Base-by-base conservation (phyloP, 129 eudicot species). In the Ambrosia trifida region DNA sequence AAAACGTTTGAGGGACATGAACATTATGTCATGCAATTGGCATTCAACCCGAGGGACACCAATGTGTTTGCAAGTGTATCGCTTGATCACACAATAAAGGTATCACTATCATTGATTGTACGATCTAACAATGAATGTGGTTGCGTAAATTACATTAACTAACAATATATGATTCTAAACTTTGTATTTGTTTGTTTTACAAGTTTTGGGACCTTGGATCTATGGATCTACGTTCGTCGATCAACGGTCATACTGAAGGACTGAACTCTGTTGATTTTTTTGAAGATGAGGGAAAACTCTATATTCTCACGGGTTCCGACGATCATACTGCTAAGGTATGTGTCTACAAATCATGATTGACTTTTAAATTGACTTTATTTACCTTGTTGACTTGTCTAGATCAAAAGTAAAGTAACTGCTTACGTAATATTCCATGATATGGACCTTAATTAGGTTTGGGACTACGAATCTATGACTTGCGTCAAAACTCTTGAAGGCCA, bases 121-220 rank as follows among this genome's bases (percentile, higher is more conserved):
- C 36, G 11, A 36, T 32, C 4, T 14, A 59, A 59, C 41, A 31
- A 59, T 32, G 11, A 2, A 7, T 32, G 19, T 11, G 13, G 5
- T 31, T 59, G 19, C 2, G 10, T 31, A 31, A 31, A 31, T 31
- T 59, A 59, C 2, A 28, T 30, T 3, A 0, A 2, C 5, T 18
- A 8, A 40, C 4, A 10, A 30, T 44, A 19, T 13, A 11, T 38
- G 52, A 10, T 7, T 43, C 33, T 74, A 44, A 65, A 35, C n/a
- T n/a, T 36, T 16, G 28, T 53, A 41, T 66, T 58, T 57, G 31
- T 19, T 72, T 57, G n/a, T 51, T 69, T 64, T 76, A 64, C 20
- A 44, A 93, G 98, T 85, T 82, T 7, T 93, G 98, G 96, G 88
- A 89, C 71, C 92, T 94, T 46, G 96, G 87, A 51, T 80, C 87